A percentile compares a stretch with the other conserved stretches of the same genome.
phyloP scores from a whole-genome alignment of 148 eudicot genomes.

The Heliamphora exappendiculata region DNA sequence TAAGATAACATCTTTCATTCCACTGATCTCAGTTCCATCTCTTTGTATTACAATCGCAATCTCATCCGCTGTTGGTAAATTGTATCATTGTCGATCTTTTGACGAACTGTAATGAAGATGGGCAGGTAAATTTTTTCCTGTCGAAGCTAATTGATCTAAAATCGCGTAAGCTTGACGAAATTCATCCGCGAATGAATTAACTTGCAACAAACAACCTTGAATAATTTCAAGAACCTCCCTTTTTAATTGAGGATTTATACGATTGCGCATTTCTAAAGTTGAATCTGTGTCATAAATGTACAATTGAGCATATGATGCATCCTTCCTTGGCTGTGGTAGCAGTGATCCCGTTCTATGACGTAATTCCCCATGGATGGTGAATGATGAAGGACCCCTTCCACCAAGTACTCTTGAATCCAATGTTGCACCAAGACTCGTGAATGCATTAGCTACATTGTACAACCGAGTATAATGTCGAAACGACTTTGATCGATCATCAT shows the following conservation, averaged over 20 bases:
- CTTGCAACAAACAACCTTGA: not conserved
- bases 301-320: not conserved
- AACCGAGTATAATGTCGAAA: not conserved
- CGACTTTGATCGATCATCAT: not conserved
- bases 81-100: not conserved
- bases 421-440: not conserved
- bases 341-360: not conserved
- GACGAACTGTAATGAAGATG: not conserved
- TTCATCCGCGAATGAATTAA: not conserved
- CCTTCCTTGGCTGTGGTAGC: not conserved
- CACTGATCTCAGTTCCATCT: not conserved
- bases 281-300: not conserved
- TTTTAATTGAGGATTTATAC: not conserved
- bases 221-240: not conserved
- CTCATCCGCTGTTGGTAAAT: not conserved
- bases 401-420: not conserved
- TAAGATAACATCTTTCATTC: not conserved
- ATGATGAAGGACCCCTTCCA: not conserved
- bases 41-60: not conserved
- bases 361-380: not conserved
- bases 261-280: not conserved
- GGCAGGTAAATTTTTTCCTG: not conserved
- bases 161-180: not conserved
- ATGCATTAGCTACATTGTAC: not conserved
- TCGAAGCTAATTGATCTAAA: not conserved